Percentiles rank a stretch among this genome's conserved stretches.
Evolutionary conservation across 2,329 filamentous ascomycete species (phyloP).

Genomic region (Aschersonia sp.): DNA sequence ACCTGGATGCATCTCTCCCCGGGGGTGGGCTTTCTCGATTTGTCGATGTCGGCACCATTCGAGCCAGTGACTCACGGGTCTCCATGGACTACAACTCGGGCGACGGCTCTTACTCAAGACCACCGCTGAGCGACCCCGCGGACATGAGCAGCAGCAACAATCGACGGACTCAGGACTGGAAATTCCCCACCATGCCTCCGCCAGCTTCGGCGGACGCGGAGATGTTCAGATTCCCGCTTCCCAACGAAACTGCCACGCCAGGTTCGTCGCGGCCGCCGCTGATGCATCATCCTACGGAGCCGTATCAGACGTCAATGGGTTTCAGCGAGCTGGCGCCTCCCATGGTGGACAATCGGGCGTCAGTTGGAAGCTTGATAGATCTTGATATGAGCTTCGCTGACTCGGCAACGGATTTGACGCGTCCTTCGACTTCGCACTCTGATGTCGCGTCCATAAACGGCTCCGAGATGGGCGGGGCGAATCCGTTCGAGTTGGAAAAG

Average conservation of each 20-base stretch:
- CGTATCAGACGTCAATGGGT: conserved; percentile 25
- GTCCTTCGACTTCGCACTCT: conserved; percentile 46
- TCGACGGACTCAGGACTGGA: conserved; percentile 40
- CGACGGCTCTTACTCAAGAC: conserved; percentile 27
- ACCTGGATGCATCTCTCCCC: conserved; percentile 45
- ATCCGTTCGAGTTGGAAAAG: conserved; percentile 49
- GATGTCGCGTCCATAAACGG: conserved; percentile 40
- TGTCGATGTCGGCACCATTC: conserved; percentile 46
- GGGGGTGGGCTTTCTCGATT: conserved; percentile 42
- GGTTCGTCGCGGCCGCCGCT: conserved; percentile 25
- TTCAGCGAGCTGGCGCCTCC: conserved; percentile 26
- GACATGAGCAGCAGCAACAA: conserved; percentile 34
- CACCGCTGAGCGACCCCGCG: conserved; percentile 42
- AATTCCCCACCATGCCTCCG: conserved; percentile 36
- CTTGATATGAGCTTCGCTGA: conserved; percentile 41
- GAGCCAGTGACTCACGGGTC: conserved; percentile 27
- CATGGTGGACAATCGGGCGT: conserved; percentile 23
- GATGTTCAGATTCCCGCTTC: conserved; percentile 34
- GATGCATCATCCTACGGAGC: conserved; percentile 36
- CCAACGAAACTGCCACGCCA: conserved; percentile 15
- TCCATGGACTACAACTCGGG: conserved; percentile 35
- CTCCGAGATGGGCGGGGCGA: conserved; percentile 37
- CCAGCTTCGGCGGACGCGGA: conserved; percentile 39
- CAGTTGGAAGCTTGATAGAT: conserved; percentile 34
- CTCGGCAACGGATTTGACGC: conserved; percentile 31